A percentile compares a stretch with the other conserved stretches of the same genome.
Conservation (phyloP, 306 rosid genomes). For the Pterocarpus macrocarpus region DNA sequence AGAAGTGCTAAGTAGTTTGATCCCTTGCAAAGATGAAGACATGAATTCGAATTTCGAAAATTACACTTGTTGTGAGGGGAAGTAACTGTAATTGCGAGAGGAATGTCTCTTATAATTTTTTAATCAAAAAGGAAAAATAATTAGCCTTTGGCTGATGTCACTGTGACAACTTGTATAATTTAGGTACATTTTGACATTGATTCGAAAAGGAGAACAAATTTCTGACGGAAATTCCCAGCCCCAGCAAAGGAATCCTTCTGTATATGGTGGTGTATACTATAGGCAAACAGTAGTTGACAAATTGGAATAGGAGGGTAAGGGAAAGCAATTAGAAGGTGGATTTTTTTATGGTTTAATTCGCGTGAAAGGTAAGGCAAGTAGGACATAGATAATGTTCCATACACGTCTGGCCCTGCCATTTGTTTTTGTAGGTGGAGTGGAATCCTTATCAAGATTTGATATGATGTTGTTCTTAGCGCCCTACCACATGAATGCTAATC, state of each 20-base stretch:
- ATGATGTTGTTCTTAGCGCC: slow-evolving; percentile 44
- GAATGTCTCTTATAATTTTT: too few relatives aligned
- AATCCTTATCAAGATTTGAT: slow-evolving; percentile 37
- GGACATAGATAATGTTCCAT: slow-evolving; percentile 30
- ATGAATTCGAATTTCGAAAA: too few relatives aligned
- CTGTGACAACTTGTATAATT: slow-evolving; percentile 22
- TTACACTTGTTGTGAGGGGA: too few relatives aligned
- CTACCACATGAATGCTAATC: slow-evolving; percentile 48
- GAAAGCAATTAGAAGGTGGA: slow-evolving; percentile 40
- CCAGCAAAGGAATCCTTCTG: not conserved
- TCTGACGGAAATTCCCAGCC: slow-evolving; percentile 27
- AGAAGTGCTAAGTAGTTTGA: too few relatives aligned
- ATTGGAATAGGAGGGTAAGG: slow-evolving; percentile 26
- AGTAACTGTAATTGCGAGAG: too few relatives aligned
- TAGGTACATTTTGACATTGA: slow-evolving; percentile 28
- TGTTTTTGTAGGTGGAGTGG: slow-evolving; percentile 47
- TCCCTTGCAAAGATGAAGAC: too few relatives aligned
- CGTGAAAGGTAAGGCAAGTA: slow-evolving; percentile 46
- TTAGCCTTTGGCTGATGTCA: slow-evolving; percentile 32
- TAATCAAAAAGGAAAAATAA: too few relatives aligned
- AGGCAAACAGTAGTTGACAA: slow-evolving; percentile 49
- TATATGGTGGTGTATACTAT: slow-evolving; percentile 40
- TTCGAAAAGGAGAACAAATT: slow-evolving; percentile 27
- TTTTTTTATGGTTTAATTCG: slow-evolving; percentile 40
- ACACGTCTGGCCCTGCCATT: slow-evolving; percentile 46